Percentiles rank a stretch among this genome's conserved stretches.
phyloP scores from a whole-genome alignment of 2,329 filamentous ascomycete species.

The Venturia nashicola region DNA sequence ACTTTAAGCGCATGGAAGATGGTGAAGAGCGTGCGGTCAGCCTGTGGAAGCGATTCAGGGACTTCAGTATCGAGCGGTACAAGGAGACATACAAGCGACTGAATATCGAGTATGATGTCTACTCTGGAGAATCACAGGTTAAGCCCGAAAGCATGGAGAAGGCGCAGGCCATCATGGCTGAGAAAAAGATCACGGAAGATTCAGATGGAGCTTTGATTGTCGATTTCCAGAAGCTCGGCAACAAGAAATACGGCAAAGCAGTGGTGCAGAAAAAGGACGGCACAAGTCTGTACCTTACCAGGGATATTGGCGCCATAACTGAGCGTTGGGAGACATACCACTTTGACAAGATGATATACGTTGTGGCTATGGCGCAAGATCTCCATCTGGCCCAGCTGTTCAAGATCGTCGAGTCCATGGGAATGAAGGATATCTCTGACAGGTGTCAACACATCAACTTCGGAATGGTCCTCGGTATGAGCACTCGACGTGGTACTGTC shows the following conservation, averaged over 20 bases:
- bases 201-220: slow-evolving; percentile 56
- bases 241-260: slow-evolving; percentile 55
- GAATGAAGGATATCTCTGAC: slow-evolving; percentile 44
- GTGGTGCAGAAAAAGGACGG: slow-evolving; percentile 51
- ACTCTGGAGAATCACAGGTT: slow-evolving; percentile 58
- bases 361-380: slow-evolving; percentile 52
- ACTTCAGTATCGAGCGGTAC: slow-evolving; percentile 52
- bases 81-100: slow-evolving; percentile 50
- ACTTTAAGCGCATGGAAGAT: slow-evolving; percentile 58
- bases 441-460: slow-evolving; percentile 54
- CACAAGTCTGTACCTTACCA: slow-evolving; percentile 51
- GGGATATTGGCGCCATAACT: slow-evolving; percentile 49
- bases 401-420: slow-evolving; percentile 52
- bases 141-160: slow-evolving; percentile 48
- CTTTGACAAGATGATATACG: slow-evolving; percentile 58
- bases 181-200: slow-evolving; percentile 49
- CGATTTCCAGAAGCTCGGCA: slow-evolving; percentile 55
- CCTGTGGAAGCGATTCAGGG: slow-evolving; percentile 52
- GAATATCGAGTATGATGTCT: slow-evolving; percentile 54
- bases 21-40: slow-evolving; percentile 45
- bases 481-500: slow-evolving; percentile 44
- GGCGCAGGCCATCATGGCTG: slow-evolving; percentile 46
- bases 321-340: slow-evolving; percentile 45
- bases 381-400: slow-evolving; percentile 53
- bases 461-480: slow-evolving; percentile 55